A percentile compares a stretch with the other conserved stretches of the same genome.
Conservation (phyloP, 2,329 filamentous ascomycete species). For the Botryotinia globosa region DNA sequence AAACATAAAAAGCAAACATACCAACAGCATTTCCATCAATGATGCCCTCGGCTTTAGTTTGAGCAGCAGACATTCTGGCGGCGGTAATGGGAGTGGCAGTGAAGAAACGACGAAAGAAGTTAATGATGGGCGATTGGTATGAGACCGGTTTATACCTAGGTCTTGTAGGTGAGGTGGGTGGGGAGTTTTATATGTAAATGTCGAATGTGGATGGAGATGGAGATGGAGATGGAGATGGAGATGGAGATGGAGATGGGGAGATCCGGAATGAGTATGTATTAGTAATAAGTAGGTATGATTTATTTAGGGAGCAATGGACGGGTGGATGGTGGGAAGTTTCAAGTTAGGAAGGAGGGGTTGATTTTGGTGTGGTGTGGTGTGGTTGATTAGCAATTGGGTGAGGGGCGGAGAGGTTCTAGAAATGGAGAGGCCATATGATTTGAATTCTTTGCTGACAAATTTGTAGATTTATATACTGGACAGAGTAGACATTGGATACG, state of each 20-base stretch:
- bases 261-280: neutral
- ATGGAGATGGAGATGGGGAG: no score
- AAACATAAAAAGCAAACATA: slow-evolving; percentile 44
- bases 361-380: neutral
- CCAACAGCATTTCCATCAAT: slow-evolving; percentile 87
- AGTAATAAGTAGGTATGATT: neutral
- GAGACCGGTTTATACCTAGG: slow-evolving; percentile 13
- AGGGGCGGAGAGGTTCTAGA: slow-evolving; percentile 1
- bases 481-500: no score
- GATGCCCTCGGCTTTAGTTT: slow-evolving; percentile 77
- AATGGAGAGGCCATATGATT: neutral
- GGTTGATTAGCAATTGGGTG: slow-evolving; percentile 3
- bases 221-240: no score
- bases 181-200: slow-evolving; percentile 4
- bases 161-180: slow-evolving; percentile 15
- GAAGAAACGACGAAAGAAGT: slow-evolving; percentile 73
- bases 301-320: neutral
- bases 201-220: neutral
- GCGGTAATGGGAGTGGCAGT: slow-evolving; percentile 54
- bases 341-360: neutral
- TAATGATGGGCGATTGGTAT: slow-evolving; percentile 47
- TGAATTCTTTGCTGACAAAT: neutral
- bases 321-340: neutral
- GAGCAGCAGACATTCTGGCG: slow-evolving; percentile 76
- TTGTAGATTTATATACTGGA: no score